Conservation (phyloP, 208 protist species). For the Acanthamoeba healyi region DNA sequence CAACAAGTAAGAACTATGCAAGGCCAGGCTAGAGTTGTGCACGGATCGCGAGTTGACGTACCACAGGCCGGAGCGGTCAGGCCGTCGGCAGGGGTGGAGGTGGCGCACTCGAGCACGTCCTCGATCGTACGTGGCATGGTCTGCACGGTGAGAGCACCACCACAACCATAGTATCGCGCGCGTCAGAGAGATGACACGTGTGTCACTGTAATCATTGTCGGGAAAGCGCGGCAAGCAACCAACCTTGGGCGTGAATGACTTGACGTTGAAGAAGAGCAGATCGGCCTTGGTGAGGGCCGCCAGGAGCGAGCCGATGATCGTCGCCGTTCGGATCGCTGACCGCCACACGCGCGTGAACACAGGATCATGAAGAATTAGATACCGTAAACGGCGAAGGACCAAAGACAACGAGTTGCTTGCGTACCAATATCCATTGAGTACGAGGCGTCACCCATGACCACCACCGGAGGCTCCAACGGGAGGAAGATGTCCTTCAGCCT, state of each 20-base stretch:
- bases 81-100: conserved; percentile 71
- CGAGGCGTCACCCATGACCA: conserved; percentile 80
- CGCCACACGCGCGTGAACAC: too few relatives aligned
- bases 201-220: too few relatives aligned
- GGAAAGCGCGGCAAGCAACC: background rate
- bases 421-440: conserved; percentile 81
- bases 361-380: background rate
- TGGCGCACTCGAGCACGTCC: conserved; percentile 73
- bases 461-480: conserved; percentile 80
- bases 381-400: too few relatives aligned
- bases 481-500: conserved; percentile 75
- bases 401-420: background rate
- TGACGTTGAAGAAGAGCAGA: conserved; percentile 86
- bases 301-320: conserved; percentile 81
- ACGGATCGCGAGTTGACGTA: background rate
- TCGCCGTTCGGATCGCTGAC: conserved; percentile 78
- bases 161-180: background rate
- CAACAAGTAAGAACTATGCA: background rate
- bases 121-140: conserved; percentile 57
- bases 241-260: conserved; percentile 49
- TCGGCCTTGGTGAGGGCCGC: conserved; percentile 70
- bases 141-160: background rate
- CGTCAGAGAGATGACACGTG: too few relatives aligned
- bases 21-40: too few relatives aligned
- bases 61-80: conserved; percentile 72